A percentile compares a stretch with the other conserved stretches of the same genome.
phyloP scores from a whole-genome alignment of 495 filamentous ascomycete genomes.

The Xylaria telfairii region DNA sequence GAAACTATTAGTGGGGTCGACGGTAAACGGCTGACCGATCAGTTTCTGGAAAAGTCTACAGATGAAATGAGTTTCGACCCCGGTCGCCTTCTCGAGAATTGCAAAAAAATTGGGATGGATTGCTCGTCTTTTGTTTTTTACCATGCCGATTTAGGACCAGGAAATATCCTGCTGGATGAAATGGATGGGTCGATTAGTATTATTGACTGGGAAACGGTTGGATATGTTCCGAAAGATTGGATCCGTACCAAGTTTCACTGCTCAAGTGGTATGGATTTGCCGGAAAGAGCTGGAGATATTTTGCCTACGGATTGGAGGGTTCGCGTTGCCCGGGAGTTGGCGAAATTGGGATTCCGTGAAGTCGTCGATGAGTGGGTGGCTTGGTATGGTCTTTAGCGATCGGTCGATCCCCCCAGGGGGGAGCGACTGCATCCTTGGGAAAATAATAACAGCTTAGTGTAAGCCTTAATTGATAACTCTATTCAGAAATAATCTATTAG shows the following conservation, averaged over 20 bases:
- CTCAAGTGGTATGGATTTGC: slow-evolving; percentile 36
- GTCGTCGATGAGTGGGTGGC: slow-evolving; percentile 19
- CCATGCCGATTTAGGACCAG: slow-evolving; percentile 45
- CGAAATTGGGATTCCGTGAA: slow-evolving; percentile 16
- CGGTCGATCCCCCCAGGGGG: slow-evolving; percentile 2
- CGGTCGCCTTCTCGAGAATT: slow-evolving; percentile 21
- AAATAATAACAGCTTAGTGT: slow-evolving; percentile 13
- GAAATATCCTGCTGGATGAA: slow-evolving; percentile 41
- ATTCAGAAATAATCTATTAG: slow-evolving; percentile 3
- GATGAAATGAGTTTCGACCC: slow-evolving; percentile 16
- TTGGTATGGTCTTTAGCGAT: slow-evolving; percentile 19
- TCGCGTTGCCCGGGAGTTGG: slow-evolving; percentile 20
- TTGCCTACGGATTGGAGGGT: slow-evolving; percentile 20
- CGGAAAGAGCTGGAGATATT: slow-evolving; percentile 24
- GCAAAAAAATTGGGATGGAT: slow-evolving; percentile 39
- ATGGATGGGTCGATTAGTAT: slow-evolving; percentile 37
- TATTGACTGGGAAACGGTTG: slow-evolving; percentile 46
- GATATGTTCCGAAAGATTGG: slow-evolving; percentile 42
- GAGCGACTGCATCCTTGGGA: neutral
- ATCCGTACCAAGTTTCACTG: slow-evolving; percentile 38
- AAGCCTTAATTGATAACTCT: slow-evolving; percentile 6
- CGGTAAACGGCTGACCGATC: slow-evolving; percentile 23
- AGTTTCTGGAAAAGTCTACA: slow-evolving; percentile 14
- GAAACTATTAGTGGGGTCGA: slow-evolving; percentile 29
- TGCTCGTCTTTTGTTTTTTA: slow-evolving; percentile 42